Base-by-base conservation (phyloP, 2,329 filamentous ascomycete genomes). In the Xylaria sp. region DNA sequence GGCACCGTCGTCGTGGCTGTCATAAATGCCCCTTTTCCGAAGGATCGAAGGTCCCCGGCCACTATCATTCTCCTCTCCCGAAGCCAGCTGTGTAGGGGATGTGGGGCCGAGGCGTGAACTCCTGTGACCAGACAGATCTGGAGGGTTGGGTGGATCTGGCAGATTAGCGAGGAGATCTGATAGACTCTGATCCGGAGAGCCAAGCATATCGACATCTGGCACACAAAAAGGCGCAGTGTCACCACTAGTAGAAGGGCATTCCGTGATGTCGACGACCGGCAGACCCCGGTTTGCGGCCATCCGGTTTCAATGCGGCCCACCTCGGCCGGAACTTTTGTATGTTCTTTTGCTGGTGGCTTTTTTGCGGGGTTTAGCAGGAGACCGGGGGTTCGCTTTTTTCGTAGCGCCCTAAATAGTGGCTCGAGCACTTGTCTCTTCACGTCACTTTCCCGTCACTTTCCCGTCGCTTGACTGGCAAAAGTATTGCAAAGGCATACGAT, bases 131-230 rank as follows among this genome's bases (percentile, higher is more conserved):
- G 68, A 60, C 43, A 52, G 65, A 70, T 68, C 65, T 60, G 53
- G 53, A 56, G 61, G 55, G 41, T 65, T 58, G 48, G 23, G 53
- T 63, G 65, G 68, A 70, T 60, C 68, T 60, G 65, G 36, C n/a
- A 60, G 65, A 67, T 67, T 65, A 60, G 68, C 65, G 68, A 66
- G 56, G 18, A 43, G 63, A 66, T 66, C 62, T 60, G 43, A 43
- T 41, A 18, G 34, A 50, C 43, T 48, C 46, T 60, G 60, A 12
- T 36, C 57, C 10, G 57, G 60, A 48, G 48, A 55, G 60, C 36
- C 50, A 61, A 55, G 53, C 43, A 32, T 28, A 34, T 58, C 48
- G 58, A 57, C 43, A 50, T 50, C 59, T 60, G 53, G 28, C 59
- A 56, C 60, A 59, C 46, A 30, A 43, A 48, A 46, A 30, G 55